Evolutionary conservation across 768 basidiomycete genomes (phyloP).

Genomic region (Calocera viscosa): DNA sequence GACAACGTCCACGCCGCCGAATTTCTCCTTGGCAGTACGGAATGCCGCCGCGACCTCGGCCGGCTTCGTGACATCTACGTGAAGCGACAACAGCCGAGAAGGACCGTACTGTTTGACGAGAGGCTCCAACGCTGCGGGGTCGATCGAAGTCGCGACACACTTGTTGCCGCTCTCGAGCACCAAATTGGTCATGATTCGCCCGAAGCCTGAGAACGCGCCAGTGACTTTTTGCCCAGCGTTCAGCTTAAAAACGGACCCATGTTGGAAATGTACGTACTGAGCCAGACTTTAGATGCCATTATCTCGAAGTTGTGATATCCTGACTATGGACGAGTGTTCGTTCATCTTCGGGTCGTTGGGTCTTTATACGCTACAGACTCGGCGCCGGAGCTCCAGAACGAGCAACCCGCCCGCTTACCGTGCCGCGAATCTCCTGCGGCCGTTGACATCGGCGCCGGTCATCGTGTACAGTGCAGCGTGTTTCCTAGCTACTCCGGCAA

Average conservation of each 20-base stretch:
- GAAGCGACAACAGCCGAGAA: slow-evolving; percentile 29
- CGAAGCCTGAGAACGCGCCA: slow-evolving; percentile 33
- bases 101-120: slow-evolving; percentile 23
- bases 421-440: background rate
- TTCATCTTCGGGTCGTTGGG: background rate
- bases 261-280: background rate
- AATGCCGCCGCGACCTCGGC: slow-evolving; percentile 30
- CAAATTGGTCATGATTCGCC: slow-evolving; percentile 26
- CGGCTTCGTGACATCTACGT: slow-evolving; percentile 30
- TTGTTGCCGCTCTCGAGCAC: slow-evolving; percentile 32
- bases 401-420: background rate
- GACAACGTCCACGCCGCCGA: slow-evolving; percentile 37
- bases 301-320: background rate
- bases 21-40: slow-evolving; percentile 25
- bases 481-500: too few relatives aligned
- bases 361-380: background rate
- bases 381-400: background rate
- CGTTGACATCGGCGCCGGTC: too few relatives aligned
- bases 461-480: too few relatives aligned
- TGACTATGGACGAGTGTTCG: background rate
- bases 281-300: background rate
- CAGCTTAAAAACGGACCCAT: background rate
- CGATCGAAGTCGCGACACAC: slow-evolving; percentile 34
- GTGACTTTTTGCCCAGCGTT: slow-evolving; percentile 26
- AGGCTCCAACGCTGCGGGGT: slow-evolving; percentile 28